Evolutionary conservation across 2,329 filamentous ascomycete genomes (phyloP).

Genomic region (Calonectria pseudoturangicola): DNA sequence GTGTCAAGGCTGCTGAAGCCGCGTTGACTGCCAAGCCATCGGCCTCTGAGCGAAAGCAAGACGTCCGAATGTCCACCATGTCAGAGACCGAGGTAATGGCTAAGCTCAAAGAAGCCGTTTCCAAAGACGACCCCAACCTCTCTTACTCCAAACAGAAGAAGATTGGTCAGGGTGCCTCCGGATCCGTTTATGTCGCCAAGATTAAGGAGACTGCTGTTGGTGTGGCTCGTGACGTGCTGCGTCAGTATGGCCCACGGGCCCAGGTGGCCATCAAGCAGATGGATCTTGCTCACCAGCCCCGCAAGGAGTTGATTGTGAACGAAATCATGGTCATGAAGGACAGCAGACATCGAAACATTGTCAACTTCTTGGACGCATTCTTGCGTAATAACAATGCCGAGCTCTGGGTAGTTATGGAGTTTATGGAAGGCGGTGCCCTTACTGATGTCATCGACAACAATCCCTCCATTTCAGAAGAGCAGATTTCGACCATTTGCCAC

Average conservation of each 20-base stretch:
- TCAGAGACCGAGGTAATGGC: constrained; percentile 98
- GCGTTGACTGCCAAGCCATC: constrained; percentile 89
- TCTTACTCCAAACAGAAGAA: constrained; percentile 99
- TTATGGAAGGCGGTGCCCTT: constrained; percentile 98
- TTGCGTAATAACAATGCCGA: constrained; percentile 95
- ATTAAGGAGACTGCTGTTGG: constrained; percentile 93
- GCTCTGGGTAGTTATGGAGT: constrained; percentile 99
- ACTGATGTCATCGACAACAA: constrained; percentile 99
- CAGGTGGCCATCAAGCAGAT: constrained; percentile 99
- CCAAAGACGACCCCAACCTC: constrained; percentile 93
- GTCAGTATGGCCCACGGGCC: constrained; percentile 85
- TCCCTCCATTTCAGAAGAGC: constrained; percentile 92
- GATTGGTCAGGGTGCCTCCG: constrained; percentile 98
- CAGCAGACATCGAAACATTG: constrained; percentile 97
- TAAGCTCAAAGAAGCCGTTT: constrained; percentile 94
- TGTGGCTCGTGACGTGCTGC: constrained; percentile 86
- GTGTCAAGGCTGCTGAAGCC: constrained; percentile 91
- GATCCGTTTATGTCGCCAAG: constrained; percentile 97
- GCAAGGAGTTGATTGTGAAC: constrained; percentile 99
- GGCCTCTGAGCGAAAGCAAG: constrained; percentile 85
- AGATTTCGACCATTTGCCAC: constrained; percentile 96
- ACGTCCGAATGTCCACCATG: constrained; percentile 99
- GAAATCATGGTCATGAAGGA: constrained; percentile 99
- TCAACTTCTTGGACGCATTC: constrained; percentile 98
- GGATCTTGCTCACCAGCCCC: constrained; percentile 96